These are phyloP conservation scores for Colletotrichum sidae DNA, from an alignment of 2,329 filamentous ascomycete genomes.

Conservation along the genomic window DNA sequence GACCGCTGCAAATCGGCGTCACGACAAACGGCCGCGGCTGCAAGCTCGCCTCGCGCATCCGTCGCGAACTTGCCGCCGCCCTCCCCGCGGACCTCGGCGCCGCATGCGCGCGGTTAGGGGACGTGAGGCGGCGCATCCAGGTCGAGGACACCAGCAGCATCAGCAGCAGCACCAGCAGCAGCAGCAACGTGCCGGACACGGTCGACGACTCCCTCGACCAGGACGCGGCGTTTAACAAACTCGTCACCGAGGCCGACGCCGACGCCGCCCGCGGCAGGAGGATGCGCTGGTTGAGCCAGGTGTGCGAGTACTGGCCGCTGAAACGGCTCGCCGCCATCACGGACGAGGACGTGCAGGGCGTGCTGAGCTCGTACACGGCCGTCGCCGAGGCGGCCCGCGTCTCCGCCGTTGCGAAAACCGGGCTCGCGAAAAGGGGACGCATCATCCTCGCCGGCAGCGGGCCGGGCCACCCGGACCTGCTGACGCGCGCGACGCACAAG, in stretches of 20 bases:
- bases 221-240: slow-evolving; percentile 83
- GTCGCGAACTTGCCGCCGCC: slow-evolving; percentile 85
- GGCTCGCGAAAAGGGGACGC: slow-evolving; percentile 62
- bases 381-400: not conserved
- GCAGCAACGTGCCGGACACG: slow-evolving; percentile 41
- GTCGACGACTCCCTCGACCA: slow-evolving; percentile 78
- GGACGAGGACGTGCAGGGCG: slow-evolving; percentile 80
- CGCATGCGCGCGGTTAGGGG: slow-evolving; percentile 83
- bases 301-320: slow-evolving; percentile 99
- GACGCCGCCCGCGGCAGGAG: slow-evolving; percentile 82
- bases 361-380: slow-evolving; percentile 78
- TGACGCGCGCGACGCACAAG: slow-evolving; percentile 84
- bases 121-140: slow-evolving; percentile 76
- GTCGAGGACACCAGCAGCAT: slow-evolving; percentile 72
- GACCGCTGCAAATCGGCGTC: slow-evolving; percentile 92
- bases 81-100: slow-evolving; percentile 80
- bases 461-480: slow-evolving; percentile 90
- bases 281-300: slow-evolving; percentile 93
- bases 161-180: slow-evolving; percentile 53
- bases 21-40: slow-evolving; percentile 96
- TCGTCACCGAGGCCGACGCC: slow-evolving; percentile 79
- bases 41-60: slow-evolving; percentile 89
- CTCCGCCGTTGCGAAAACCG: not conserved
- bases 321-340: slow-evolving; percentile 82
- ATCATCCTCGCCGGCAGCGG: slow-evolving; percentile 93